Base-by-base conservation (phyloP, 2,329 filamentous ascomycete genomes). In the Calonectria honghensis region DNA sequence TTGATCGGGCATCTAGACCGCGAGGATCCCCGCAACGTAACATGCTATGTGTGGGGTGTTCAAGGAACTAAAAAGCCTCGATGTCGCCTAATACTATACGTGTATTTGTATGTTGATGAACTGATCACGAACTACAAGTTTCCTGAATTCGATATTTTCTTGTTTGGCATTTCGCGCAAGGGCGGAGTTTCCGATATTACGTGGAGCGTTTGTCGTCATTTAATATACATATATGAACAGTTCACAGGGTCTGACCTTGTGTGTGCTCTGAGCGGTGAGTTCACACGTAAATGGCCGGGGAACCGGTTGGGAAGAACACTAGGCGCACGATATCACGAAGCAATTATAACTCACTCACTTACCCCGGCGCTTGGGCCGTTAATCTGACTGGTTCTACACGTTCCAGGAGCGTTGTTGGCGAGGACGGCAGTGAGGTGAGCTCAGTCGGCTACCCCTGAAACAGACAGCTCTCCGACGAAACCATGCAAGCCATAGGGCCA, bases 1-100 rank as follows among this genome's bases (percentile, higher is more conserved):
- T 77, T 73, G 52, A 74, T 79, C 68, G 52, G 78, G 78, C 77
- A 80, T 75, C 66, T 76, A 73, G 69, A 50, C 78, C 78, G 78
- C 61, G 51, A 76, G 70, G 73, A 73, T 66, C 29, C 51, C 64
- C 65, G 64, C 68, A 66, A 73, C 76, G 73, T 68, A 78, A 72
- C 74, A 64, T 65, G 66, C 35, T 41, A 61, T 20, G 70, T 75
- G 77, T 76, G 78, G 76, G 75, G 41, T 74, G 61, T 48, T 24
- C 51, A 11, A 59, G 14, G 35, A 48, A 24, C 27, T n/a, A 31
- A 63, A 68, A 39, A 32, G 52, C 54, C 57, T 48, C 63, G 41
- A 76, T 68, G 59, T 52, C n/a, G 72, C 61, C 63, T 70, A 68
- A 66, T 31, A 18, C 57, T 39, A 63, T 63, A 63, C 57, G 37